Evolutionary conservation across 2,329 filamentous ascomycete species (phyloP).

Genomic region (Ceratocystis alfenasii): DNA sequence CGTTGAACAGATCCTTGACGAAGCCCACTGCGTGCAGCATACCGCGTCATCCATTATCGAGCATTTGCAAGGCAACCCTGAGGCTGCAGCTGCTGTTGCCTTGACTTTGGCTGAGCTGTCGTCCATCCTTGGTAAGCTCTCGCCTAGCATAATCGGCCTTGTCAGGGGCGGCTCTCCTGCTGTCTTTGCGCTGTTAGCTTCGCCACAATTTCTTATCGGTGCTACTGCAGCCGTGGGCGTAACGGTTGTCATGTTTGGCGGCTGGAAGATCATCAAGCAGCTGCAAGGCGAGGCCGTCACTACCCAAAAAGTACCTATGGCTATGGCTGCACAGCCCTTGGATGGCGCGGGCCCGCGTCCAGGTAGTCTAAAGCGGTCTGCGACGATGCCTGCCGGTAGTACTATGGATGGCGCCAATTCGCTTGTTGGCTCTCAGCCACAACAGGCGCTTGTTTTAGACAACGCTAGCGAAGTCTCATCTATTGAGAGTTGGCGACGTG

Average conservation of each 20-base stretch:
- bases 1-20: constrained; percentile 67
- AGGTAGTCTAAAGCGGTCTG: constrained; percentile 3
- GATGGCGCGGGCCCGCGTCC: not conserved
- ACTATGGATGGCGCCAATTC: constrained; percentile 22
- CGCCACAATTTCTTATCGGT: constrained; percentile 88
- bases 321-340: constrained; percentile 20
- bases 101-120: constrained; percentile 86
- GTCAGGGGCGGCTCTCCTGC: constrained; percentile 74
- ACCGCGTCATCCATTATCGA: constrained; percentile 72
- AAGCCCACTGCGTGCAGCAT: constrained; percentile 80
- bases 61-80: constrained; percentile 57
- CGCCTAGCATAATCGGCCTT: constrained; percentile 61
- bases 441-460: constrained; percentile 47
- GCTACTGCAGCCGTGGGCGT: constrained; percentile 79
- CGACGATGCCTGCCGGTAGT: constrained; percentile 22
- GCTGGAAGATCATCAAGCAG: constrained; percentile 93
- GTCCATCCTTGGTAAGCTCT: constrained; percentile 68
- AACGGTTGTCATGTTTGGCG: constrained; percentile 91
- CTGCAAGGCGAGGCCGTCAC: constrained; percentile 40
- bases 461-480: constrained; percentile 37
- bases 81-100: constrained; percentile 86
- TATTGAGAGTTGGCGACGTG: constrained; percentile 49
- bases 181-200: constrained; percentile 73
- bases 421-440: constrained; percentile 28
- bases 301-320: constrained; percentile 27